phyloP scores from a whole-genome alignment of 306 rosid species.

The Sindora glabra region DNA sequence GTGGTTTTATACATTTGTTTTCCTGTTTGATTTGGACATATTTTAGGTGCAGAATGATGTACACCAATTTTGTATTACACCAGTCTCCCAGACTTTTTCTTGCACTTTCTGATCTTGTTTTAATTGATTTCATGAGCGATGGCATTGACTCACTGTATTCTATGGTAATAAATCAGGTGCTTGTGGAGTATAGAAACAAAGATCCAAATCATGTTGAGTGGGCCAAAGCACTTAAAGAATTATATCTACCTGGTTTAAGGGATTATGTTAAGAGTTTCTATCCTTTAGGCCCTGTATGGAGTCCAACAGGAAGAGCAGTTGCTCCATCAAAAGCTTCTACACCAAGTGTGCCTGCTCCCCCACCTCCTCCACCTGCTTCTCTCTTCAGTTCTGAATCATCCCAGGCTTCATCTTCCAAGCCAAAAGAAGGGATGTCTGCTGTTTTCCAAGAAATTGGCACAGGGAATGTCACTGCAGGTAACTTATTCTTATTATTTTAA shows the following conservation, averaged over 20 bases:
- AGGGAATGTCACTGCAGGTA: slow-evolving; percentile 73
- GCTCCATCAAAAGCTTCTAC: slow-evolving; percentile 56
- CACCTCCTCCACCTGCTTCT: slow-evolving; percentile 83
- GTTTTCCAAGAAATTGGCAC: slow-evolving; percentile 73
- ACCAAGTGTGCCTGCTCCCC: slow-evolving; percentile 63
- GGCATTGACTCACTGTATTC: background rate
- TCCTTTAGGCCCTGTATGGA: slow-evolving; percentile 95
- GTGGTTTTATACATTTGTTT: too few species aligned
- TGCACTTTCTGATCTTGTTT: background rate
- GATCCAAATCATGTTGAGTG: slow-evolving; percentile 94
- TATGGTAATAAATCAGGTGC: slow-evolving; percentile 54
- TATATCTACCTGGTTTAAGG: slow-evolving; percentile 87
- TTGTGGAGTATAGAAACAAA: slow-evolving; percentile 80
- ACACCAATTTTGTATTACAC: too few species aligned
- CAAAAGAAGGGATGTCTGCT: slow-evolving; percentile 87
- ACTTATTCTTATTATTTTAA: slow-evolving; percentile 9
- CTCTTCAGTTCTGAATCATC: slow-evolving; percentile 73
- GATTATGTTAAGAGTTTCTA: slow-evolving; percentile 76
- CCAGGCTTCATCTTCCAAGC: slow-evolving; percentile 76
- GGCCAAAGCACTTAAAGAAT: slow-evolving; percentile 93
- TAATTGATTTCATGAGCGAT: background rate
- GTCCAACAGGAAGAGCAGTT: slow-evolving; percentile 55
- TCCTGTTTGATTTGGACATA: too few species aligned
- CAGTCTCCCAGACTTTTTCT: background rate
- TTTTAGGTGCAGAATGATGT: too few species aligned